Base-by-base conservation (phyloP, 768 basidiomycete genomes). In the Amanita exitialis region DNA sequence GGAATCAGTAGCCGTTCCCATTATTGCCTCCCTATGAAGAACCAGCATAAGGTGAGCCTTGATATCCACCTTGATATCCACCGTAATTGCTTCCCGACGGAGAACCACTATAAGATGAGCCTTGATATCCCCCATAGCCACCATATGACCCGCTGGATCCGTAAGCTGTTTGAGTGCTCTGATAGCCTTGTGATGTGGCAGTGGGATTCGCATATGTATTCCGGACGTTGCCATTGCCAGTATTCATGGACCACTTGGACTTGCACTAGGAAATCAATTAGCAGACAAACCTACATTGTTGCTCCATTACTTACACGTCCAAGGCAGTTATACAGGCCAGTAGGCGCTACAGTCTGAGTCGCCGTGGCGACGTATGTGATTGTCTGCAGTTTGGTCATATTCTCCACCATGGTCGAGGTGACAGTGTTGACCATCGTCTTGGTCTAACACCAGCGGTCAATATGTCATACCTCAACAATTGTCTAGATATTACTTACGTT, bases 381-480 rank as follows among this genome's bases (percentile, higher is more conserved):
- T 6, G 79, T 81, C 65, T 74, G 64, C 35, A 76, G 47, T 56
- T 66, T 57, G 6, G 80, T 82, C 56, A 64, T 63, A 53, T 76
- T 64, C 57, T 76, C 66, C 43, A 73, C 70, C 58, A 72, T 62
- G 13, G 78, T 79, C 30, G 76, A 68, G 1, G 80, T 80, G 57
- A 77, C 51, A 3, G 80, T 83, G 60, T 77, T 69, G 57, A 75
- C 64, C 48, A 82, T 64, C 3, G 81, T 83, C 69, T 75, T 65
- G 35, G 82, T 84, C 77, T 82, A 56, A 45, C 32, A 41, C 38
- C 45, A 46, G 9, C 13, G 4, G 34, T 43, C 47, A 55, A 47
- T 32, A 46, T 20, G 51, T 21, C 34, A 53, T 15, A 20, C 28
- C 1, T 38, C 12, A 12, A 47, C 44, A 43, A 12, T 4, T 50